Evolutionary conservation across 148 eudicot species (phyloP).

Genomic region (Hydrangea macrophylla): DNA sequence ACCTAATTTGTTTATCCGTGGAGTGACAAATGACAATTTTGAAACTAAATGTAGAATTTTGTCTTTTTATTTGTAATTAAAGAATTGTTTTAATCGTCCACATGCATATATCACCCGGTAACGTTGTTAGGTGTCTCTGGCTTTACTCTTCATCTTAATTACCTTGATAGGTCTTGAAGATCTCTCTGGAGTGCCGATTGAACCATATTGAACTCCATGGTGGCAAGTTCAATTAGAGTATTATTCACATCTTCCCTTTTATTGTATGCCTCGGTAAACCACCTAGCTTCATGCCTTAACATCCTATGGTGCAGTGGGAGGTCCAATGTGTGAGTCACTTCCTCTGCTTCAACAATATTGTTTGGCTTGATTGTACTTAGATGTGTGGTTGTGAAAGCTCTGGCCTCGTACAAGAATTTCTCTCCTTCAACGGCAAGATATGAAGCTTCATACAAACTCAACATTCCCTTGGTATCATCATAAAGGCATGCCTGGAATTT

Average conservation of each 20-base stretch:
- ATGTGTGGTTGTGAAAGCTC: constrained; percentile 4
- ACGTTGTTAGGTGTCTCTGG: too few relatives aligned
- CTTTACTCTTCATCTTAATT: too few relatives aligned
- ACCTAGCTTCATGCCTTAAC: constrained; percentile 13
- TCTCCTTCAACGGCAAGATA: constrained; percentile 31
- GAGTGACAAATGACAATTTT: too few relatives aligned
- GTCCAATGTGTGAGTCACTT: constrained; percentile 10
- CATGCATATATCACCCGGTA: too few relatives aligned
- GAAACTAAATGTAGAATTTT: too few relatives aligned
- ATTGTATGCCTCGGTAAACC: neutral
- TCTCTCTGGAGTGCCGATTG: constrained; percentile 15
- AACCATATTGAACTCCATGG: constrained; percentile 20
- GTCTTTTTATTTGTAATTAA: too few relatives aligned
- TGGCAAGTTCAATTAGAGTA: constrained; percentile 21
- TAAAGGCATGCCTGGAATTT: constrained; percentile 14
- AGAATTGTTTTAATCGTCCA: too few relatives aligned
- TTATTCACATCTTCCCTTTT: neutral
- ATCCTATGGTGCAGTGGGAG: constrained; percentile 12
- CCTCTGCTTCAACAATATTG: neutral
- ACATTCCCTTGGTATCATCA: constrained; percentile 23
- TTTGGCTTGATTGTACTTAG: neutral
- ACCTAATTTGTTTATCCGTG: too few relatives aligned
- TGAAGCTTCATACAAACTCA: constrained; percentile 47
- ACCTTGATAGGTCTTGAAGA: constrained; percentile 26
- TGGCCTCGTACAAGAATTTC: constrained; percentile 24